Evolutionary conservation across 2,329 filamentous ascomycete genomes (phyloP).

Genomic region (Leptographium galeiforme): DNA sequence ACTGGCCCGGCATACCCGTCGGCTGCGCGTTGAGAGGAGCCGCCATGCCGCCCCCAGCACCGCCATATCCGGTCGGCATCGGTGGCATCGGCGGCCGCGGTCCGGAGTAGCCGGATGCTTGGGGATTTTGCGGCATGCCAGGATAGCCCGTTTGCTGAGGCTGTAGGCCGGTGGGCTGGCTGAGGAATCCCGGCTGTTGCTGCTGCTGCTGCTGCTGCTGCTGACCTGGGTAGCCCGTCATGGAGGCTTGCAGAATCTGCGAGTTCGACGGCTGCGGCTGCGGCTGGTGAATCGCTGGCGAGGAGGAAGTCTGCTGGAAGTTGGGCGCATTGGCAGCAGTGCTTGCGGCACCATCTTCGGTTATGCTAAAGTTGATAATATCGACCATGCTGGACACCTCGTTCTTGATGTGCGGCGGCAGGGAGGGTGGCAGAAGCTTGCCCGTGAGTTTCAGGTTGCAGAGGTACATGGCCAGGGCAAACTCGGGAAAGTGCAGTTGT

Average conservation of each 20-base stretch:
- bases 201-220: slow-evolving; percentile 19
- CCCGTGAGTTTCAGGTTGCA: slow-evolving; percentile 89
- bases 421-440: slow-evolving; percentile 57
- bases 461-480: slow-evolving; percentile 94
- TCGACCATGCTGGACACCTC: slow-evolving; percentile 99
- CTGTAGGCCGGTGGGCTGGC: slow-evolving; percentile 47
- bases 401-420: slow-evolving; percentile 83
- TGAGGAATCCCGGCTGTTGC: slow-evolving; percentile 43
- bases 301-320: slow-evolving; percentile 24
- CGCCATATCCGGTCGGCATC: slow-evolving; percentile 48
- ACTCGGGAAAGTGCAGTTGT: slow-evolving; percentile 93
- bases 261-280: slow-evolving; percentile 63
- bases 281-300: slow-evolving; percentile 50
- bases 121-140: slow-evolving; percentile 47
- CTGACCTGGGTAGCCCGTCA: slow-evolving; percentile 52
- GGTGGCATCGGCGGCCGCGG: slow-evolving; percentile 78
- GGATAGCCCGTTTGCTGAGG: slow-evolving; percentile 59
- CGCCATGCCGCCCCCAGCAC: slow-evolving; percentile 47
- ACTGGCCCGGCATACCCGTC: slow-evolving; percentile 84
- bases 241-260: slow-evolving; percentile 49
- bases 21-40: slow-evolving; percentile 78
- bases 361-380: slow-evolving; percentile 90
- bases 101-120: slow-evolving; percentile 68
- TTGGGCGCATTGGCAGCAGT: slow-evolving; percentile 17
- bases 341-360: slow-evolving; percentile 47